Base-by-base conservation (phyloP, 1,284 basidiomycete species). In the Moesziomyces antarcticus region DNA sequence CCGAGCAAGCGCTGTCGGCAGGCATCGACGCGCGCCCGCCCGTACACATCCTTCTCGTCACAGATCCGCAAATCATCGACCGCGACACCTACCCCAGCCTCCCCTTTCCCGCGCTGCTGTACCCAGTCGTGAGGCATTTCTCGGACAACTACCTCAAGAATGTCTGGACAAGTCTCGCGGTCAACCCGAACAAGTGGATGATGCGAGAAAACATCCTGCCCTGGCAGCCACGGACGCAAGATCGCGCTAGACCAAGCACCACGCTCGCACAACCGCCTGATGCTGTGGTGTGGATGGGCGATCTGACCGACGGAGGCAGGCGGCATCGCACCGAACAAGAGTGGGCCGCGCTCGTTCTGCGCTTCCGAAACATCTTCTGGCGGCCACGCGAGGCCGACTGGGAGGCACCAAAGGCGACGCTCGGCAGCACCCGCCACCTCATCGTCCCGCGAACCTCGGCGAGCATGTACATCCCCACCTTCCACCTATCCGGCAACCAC, bases 401-500 rank as follows among this genome's bases (percentile, higher is more conserved):
- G 66, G 48, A 56, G 30, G 56, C 66, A n/a, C 45, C 48, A 3
- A 51, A 44, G 16, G 51, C 62, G 14, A 56, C 57, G 5, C 25
- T 65, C 1, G 59, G 58, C 50, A 56, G 51, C n/a, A 60, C 54
- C 10, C 59, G 59, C 18, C 50, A 69, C 9, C 42, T 69, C 16
- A 63, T 69, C 25, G 49, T 58, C 1, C 55, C 57, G 5, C 62
- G 58, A 7, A 50, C 45, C 3, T 65, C 63, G 30, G 67, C 68
- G 14, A 41, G 30, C 30, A 46, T 44, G 20, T 73, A 48, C n/a
- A 69, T 69, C 11, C 76, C 76, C 5, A 58, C 61, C 2, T 48
- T 77, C 18, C 60, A 74, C 49, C 50, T 78, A 0, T 68, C 79
- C 5, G 79, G 79, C 16, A 80, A 81, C 27, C 79, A 78, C 50